Conservation (phyloP, 345 rosid species). For the Eucalyptus urophylla region DNA sequence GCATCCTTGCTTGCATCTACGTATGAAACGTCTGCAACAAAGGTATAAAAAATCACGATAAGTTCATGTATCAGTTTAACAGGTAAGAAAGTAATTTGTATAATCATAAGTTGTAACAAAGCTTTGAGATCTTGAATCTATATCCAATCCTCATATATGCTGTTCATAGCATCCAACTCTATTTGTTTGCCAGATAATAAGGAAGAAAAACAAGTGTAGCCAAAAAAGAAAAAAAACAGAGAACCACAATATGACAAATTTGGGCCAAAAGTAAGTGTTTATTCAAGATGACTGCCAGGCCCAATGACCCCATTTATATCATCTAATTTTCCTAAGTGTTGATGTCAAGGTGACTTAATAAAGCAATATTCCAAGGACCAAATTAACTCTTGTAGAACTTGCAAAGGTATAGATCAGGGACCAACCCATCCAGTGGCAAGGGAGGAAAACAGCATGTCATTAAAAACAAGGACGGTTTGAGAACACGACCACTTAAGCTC, state of each 20-base stretch:
- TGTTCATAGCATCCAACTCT: background rate
- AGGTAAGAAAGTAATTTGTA: background rate
- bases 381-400: background rate
- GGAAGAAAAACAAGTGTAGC: background rate
- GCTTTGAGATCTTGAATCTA: background rate
- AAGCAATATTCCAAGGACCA: background rate
- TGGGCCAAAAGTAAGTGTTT: background rate
- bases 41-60: background rate
- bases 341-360: background rate
- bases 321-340: background rate
- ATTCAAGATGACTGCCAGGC: background rate
- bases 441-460: slow-evolving; percentile 96
- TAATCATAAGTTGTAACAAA: background rate
- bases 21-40: slow-evolving; percentile 70
- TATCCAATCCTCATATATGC: background rate
- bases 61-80: background rate
- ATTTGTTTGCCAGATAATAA: background rate
- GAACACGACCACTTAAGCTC: slow-evolving; percentile 74
- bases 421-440: slow-evolving; percentile 84
- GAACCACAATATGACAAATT: background rate
- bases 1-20: slow-evolving; percentile 98
- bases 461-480: slow-evolving; percentile 74
- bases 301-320: background rate
- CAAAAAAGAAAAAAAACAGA: background rate
- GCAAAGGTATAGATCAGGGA: background rate